A percentile compares a stretch with the other conserved stretches of the same genome.
phyloP scores from a whole-genome alignment of 1,284 basidiomycete genomes.

The Boletus subluridellus region DNA sequence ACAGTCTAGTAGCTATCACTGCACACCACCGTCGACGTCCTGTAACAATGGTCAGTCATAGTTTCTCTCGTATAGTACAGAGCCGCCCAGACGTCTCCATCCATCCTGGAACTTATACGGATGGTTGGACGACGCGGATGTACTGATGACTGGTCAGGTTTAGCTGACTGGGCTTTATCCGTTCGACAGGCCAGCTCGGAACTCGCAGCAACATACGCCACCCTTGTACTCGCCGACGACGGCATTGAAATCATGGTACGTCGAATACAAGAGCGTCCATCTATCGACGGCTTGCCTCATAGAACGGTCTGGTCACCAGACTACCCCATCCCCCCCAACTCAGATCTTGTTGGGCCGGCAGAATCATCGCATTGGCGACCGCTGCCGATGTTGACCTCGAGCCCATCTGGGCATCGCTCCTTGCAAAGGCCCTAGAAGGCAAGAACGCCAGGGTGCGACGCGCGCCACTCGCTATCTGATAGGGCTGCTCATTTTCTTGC shows the following conservation, averaged over 20 bases:
- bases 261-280: slow-evolving; percentile 21
- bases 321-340: background rate
- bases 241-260: slow-evolving; percentile 94
- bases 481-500: too few relatives aligned
- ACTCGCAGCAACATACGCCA: slow-evolving; percentile 87
- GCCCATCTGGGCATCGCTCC: slow-evolving; percentile 95
- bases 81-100: background rate
- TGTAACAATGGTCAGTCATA: slow-evolving; percentile 23
- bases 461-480: too few relatives aligned
- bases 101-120: slow-evolving; percentile 7
- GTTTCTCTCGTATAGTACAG: background rate
- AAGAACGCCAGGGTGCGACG: slow-evolving; percentile 82
- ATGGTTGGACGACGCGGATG: slow-evolving; percentile 22
- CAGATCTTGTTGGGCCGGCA: slow-evolving; percentile 66
- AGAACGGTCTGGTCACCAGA: too few relatives aligned
- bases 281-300: too few relatives aligned
- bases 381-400: slow-evolving; percentile 89
- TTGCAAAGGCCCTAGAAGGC: slow-evolving; percentile 97
- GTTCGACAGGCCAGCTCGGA: slow-evolving; percentile 54
- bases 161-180: slow-evolving; percentile 11
- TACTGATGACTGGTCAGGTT: background rate
- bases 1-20: background rate
- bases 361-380: slow-evolving; percentile 78
- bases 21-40: slow-evolving; percentile 11
- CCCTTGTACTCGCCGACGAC: slow-evolving; percentile 96